These are phyloP conservation scores for Rhizopogon rudus DNA, from an alignment of 768 basidiomycete genomes.

Conservation along the genomic window DNA sequence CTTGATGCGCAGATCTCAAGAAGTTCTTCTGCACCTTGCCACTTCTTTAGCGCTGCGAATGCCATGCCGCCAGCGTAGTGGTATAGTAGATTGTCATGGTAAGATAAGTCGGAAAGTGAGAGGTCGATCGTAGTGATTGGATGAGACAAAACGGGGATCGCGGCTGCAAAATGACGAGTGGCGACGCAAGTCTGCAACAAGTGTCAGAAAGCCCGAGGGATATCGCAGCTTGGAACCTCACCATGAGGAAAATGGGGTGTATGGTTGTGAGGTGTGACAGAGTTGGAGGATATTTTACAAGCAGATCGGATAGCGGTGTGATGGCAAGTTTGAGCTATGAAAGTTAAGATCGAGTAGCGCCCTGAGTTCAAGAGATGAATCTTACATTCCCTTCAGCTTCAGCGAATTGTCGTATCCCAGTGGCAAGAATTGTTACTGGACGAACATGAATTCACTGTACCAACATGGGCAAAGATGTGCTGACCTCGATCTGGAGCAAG, in stretches of 20 bases:
- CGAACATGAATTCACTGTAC: slow-evolving; percentile 4
- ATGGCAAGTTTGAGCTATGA: slow-evolving; percentile 44
- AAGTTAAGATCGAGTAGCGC: slow-evolving; percentile 15
- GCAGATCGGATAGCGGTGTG: slow-evolving; percentile 51
- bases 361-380: background rate
- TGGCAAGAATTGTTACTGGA: slow-evolving; percentile 63
- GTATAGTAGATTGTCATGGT: slow-evolving; percentile 80
- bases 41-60: slow-evolving; percentile 56
- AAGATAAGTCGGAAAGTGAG: slow-evolving; percentile 56
- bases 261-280: slow-evolving; percentile 60
- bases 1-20: slow-evolving; percentile 76
- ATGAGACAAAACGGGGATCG: slow-evolving; percentile 55
- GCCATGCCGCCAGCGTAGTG: slow-evolving; percentile 81
- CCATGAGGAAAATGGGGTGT: slow-evolving; percentile 64
- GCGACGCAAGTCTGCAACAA: slow-evolving; percentile 52
- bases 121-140: slow-evolving; percentile 66
- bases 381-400: slow-evolving; percentile 47
- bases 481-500: slow-evolving; percentile 65
- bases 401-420: slow-evolving; percentile 51
- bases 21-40: slow-evolving; percentile 66
- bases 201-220: background rate
- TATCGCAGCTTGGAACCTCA: slow-evolving; percentile 24
- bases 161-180: slow-evolving; percentile 46
- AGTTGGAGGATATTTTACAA: slow-evolving; percentile 57
- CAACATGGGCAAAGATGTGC: slow-evolving; percentile 1